A percentile compares a stretch with the other conserved stretches of the same genome.
phyloP scores from a whole-genome alignment of 1,284 basidiomycete species.

The Cryptococcus sp. region DNA sequence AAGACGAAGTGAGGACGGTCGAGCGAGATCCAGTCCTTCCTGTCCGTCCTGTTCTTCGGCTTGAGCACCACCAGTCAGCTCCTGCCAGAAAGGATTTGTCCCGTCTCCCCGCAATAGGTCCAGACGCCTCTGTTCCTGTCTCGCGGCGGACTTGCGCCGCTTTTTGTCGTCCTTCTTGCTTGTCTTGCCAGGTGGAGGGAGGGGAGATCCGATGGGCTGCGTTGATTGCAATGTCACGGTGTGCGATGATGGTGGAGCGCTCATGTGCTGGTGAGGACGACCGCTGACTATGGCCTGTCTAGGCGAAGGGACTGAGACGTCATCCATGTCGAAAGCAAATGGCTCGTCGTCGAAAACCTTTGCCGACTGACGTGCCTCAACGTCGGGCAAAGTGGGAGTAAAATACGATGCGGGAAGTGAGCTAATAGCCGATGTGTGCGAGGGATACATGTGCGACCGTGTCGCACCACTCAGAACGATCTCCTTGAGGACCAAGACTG shows the following conservation, averaged over 20 bases:
- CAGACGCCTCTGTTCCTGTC: slow-evolving; percentile 39
- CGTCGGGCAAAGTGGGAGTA: neutral
- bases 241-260: neutral
- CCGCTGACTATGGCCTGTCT: slow-evolving; percentile 23
- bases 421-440: neutral
- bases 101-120: slow-evolving; percentile 51
- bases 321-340: neutral
- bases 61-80: neutral
- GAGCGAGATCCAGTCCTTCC: slow-evolving; percentile 18
- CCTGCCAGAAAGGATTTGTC: slow-evolving; percentile 25
- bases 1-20: slow-evolving; percentile 35
- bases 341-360: neutral
- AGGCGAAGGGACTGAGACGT: neutral
- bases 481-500: slow-evolving; percentile 82
- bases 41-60: neutral
- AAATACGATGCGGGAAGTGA: neutral
- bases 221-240: neutral
- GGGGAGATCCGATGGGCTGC: neutral
- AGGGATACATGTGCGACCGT: neutral
- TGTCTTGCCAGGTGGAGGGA: neutral
- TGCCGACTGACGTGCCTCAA: neutral
- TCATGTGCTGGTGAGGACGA: neutral
- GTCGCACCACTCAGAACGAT: slow-evolving; percentile 55
- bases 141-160: slow-evolving; percentile 29
- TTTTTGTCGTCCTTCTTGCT: slow-evolving; percentile 30